Conservation (phyloP, 257 asterid genomes). For the Jacaranda copaia region DNA sequence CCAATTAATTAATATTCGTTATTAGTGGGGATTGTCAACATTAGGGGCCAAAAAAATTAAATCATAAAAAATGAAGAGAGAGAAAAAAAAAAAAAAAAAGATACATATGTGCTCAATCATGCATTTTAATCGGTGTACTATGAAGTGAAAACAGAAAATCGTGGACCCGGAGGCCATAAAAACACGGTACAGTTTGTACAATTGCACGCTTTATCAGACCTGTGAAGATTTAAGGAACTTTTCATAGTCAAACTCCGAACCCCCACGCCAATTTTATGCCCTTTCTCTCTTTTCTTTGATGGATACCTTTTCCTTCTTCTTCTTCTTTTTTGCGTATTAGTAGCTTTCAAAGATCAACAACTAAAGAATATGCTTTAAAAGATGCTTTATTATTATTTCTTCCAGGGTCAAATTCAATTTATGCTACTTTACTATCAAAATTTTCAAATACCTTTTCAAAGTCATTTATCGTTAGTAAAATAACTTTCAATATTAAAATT, state of each 20-base stretch:
- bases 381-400: background rate
- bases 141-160: background rate
- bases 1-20: no score
- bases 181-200: background rate
- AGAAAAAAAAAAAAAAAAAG: background rate
- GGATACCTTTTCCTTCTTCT: background rate
- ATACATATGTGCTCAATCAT: background rate
- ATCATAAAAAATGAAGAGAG: no score
- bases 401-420: no score
- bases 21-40: background rate
- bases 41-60: background rate
- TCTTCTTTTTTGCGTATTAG: background rate
- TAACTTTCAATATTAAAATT: no score
- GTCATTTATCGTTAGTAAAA: no score
- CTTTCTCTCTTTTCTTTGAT: background rate
- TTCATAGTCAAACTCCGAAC: background rate
- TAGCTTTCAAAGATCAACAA: background rate
- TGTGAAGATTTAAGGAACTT: background rate
- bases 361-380: conserved; percentile 18
- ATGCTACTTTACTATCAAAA: no score
- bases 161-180: background rate
- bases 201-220: background rate
- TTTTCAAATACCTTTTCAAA: no score
- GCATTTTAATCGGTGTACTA: background rate
- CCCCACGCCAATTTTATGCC: background rate